These are phyloP conservation scores for Carex myosuroides DNA, from an alignment of 176 grass and related monocot species.

Conservation along the genomic window DNA sequence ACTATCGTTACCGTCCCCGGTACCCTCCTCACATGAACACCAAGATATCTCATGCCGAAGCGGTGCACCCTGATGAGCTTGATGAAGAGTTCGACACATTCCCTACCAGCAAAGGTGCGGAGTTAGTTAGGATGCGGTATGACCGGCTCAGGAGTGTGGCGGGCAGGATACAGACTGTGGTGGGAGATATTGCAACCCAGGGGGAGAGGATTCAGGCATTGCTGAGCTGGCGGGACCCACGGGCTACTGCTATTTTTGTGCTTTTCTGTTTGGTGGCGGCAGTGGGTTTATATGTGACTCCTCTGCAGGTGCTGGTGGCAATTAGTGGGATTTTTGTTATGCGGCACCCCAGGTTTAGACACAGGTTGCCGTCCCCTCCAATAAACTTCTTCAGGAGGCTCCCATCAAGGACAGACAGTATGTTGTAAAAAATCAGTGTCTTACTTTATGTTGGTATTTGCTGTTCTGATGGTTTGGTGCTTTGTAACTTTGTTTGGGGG, in stretches of 20 bases:
- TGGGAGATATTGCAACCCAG: constrained; percentile 88
- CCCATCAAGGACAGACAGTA: constrained; percentile 74
- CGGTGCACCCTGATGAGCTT: constrained; percentile 76
- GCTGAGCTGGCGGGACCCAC: constrained; percentile 95
- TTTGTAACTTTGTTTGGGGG: not conserved
- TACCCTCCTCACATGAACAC: constrained; percentile 99
- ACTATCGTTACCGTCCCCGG: constrained; percentile 76
- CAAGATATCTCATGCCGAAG: constrained; percentile 87
- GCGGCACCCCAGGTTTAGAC: constrained; percentile 86
- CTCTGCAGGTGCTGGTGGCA: constrained; percentile 75
- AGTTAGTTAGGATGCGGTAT: constrained; percentile 66
- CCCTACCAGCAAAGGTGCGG: constrained; percentile 48
- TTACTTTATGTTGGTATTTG: not conserved
- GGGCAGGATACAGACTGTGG: constrained; percentile 83
- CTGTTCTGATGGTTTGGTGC: not conserved
- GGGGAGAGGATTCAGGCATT: constrained; percentile 87
- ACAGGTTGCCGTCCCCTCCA: constrained; percentile 65
- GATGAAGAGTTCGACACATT: constrained; percentile 93
- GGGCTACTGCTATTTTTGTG: constrained; percentile 79
- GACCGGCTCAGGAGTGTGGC: constrained; percentile 89
- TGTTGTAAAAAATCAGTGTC: constrained; percentile 45
- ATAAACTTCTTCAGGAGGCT: constrained; percentile 81
- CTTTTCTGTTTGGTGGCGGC: constrained; percentile 76
- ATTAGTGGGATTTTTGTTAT: constrained; percentile 75
- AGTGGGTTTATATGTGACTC: constrained; percentile 68